phyloP scores from a whole-genome alignment of 2,329 filamentous ascomycete genomes.

The Alternaria infectoria region DNA sequence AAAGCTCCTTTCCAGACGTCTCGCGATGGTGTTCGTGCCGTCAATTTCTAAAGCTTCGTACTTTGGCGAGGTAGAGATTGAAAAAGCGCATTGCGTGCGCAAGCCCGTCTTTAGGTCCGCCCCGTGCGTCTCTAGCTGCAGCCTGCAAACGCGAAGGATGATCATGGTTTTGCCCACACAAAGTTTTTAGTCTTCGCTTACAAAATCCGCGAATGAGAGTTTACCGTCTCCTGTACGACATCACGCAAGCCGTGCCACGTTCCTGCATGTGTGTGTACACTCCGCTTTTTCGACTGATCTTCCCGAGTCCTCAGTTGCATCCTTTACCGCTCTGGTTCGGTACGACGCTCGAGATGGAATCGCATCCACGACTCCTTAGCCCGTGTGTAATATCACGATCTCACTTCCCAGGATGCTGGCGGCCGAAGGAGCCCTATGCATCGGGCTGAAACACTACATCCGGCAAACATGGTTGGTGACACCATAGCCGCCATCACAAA shows the following conservation, averaged over 20 bases:
- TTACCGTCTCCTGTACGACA: neutral
- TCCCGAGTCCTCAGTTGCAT: neutral
- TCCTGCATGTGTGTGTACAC: constrained; percentile 8
- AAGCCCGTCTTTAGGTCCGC: neutral
- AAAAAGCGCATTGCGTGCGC: neutral
- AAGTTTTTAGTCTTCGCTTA: constrained; percentile 3
- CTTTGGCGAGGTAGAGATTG: neutral
- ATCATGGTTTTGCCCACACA: neutral
- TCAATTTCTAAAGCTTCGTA: neutral
- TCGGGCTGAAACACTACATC: constrained; percentile 6
- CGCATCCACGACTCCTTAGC: neutral
- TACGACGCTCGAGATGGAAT: neutral
- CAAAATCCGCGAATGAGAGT: constrained; percentile 1
- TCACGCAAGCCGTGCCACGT: constrained; percentile 4
- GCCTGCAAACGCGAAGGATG: neutral
- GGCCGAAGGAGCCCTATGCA: neutral
- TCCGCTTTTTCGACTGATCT: constrained; percentile 3
- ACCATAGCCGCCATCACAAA: constrained; percentile 2
- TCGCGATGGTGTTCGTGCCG: neutral
- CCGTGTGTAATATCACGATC: neutral
- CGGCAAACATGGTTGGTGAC: constrained; percentile 5
- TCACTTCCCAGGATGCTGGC: neutral
- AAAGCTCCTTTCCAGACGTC: neutral
- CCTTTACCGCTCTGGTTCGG: neutral
- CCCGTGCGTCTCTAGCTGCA: neutral